phyloP scores from a whole-genome alignment of 31 red algal genomes.

The Bonnemaisonia californica region DNA sequence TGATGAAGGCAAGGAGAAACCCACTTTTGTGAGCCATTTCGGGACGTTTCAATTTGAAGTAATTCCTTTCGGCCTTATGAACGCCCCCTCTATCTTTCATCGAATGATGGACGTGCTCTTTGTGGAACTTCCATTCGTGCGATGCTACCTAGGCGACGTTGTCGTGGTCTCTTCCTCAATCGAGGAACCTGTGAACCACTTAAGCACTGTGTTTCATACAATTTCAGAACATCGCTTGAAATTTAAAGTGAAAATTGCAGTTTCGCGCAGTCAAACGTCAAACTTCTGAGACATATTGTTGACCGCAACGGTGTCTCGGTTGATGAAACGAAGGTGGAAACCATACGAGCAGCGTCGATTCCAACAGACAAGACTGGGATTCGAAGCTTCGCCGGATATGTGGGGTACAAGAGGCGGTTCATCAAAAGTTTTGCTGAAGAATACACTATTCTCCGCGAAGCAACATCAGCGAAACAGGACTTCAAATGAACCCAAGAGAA shows the following conservation, averaged over 20 bases:
- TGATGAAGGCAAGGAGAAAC: slow-evolving; percentile 19
- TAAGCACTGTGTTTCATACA: neutral
- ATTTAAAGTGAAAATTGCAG: neutral
- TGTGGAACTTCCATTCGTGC: neutral
- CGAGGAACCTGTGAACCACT: slow-evolving; percentile 17
- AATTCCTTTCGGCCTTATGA: slow-evolving; percentile 37
- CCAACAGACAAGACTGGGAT: neutral
- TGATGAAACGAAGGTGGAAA: neutral
- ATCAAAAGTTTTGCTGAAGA: neutral
- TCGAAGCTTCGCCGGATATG: slow-evolving; percentile 23
- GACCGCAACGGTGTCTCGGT: neutral
- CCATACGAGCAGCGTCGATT: neutral
- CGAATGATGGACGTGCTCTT: slow-evolving; percentile 37
- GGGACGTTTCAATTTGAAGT: slow-evolving; percentile 41
- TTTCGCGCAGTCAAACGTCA: neutral
- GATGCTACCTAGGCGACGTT: slow-evolving; percentile 10
- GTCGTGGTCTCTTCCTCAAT: slow-evolving; percentile 20
- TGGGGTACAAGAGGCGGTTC: slow-evolving; percentile 32
- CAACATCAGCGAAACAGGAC: neutral
- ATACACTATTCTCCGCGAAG: neutral
- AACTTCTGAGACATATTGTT: neutral
- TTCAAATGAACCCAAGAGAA: neutral
- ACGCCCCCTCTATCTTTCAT: slow-evolving; percentile 38
- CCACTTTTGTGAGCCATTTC: neutral
- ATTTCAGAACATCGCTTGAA: neutral